Base-by-base conservation (phyloP, 306 rosid genomes). In the Cucurbita argyrosperma region DNA sequence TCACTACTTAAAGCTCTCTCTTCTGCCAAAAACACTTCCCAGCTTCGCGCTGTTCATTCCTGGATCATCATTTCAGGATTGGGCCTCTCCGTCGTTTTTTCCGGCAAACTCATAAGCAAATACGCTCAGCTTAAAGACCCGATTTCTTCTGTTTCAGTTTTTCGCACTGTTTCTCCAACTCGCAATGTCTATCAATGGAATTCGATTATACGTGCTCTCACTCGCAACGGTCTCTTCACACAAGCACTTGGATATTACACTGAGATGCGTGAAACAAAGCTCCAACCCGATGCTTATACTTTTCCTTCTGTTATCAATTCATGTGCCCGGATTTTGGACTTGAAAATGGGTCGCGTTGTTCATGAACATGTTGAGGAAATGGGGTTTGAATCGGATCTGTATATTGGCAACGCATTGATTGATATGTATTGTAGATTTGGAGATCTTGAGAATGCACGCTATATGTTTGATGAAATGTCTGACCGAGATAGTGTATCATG, bases 221-320 rank as follows among this genome's bases (percentile, higher is more conserved):
- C 54, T 37, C 79, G 50, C 16, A 62, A 49, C 56, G 78, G 80
- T 51, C 62, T 78, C 23, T 76, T 75, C 43, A 38, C 80, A 5
- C 39, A 75, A 64, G 77, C 85, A 57, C 79, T 78, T 47, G 59
- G 26, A 21, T 73, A 74, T 40, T 82, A 82, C 82, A 38, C 56
- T 47, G 75, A 71, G 45, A 82, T 82, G 85, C 71, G 56, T 13
- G 45, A 10, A 23, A 38, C 13, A 15, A 70, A 75, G 65, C 74
- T 82, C 65, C 77, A 8, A 6, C 82, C 85, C 14, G 85, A 82
- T 64, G 35, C 79, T 11, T 63, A 43, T 18, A 82, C 85, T 10
- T 82, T 82, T 66, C 85, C 85, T 69, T 75, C 82, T 3, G 82
- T 78, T 13, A 75, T 82, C 56, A 82, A 82, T 58, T 79, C 82